Evolutionary conservation across 2,329 filamentous ascomycete species (phyloP).

Genomic region (Diaporthe amygdali): DNA sequence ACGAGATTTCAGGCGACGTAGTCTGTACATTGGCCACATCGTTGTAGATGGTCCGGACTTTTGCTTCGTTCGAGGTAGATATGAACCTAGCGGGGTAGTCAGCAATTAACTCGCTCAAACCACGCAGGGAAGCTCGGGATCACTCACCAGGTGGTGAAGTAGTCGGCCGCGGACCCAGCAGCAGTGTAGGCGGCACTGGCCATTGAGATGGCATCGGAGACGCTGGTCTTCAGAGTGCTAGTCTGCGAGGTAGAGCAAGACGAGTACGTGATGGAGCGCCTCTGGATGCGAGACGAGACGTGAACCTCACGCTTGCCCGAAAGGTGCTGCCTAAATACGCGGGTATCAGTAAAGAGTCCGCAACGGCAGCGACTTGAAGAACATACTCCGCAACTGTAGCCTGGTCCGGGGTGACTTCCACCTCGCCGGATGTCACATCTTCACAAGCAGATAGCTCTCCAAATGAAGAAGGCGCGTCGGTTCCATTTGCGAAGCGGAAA

Average conservation of each 20-base stretch:
- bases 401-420: conserved; percentile 22
- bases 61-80: conserved; percentile 12
- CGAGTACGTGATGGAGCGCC: conserved; percentile 18
- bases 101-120: neutral
- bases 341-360: neutral
- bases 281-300: conserved; percentile 18
- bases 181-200: conserved; percentile 25
- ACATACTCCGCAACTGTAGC: conserved; percentile 19
- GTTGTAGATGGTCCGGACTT: conserved; percentile 25
- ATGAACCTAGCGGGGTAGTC: conserved; percentile 8
- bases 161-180: conserved; percentile 21
- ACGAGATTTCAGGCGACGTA: conserved; percentile 25
- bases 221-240: conserved; percentile 20
- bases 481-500: conserved; percentile 20
- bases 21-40: conserved; percentile 25
- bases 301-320: conserved; percentile 15
- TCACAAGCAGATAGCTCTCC: conserved; percentile 16
- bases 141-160: conserved; percentile 24
- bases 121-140: neutral
- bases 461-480: conserved; percentile 11
- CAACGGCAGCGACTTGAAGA: neutral
- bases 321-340: conserved; percentile 11
- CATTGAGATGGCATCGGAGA: conserved; percentile 18
- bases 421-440: conserved; percentile 15
- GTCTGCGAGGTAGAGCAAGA: conserved; percentile 21